Base-by-base conservation (phyloP, 2,329 filamentous ascomycete species). In the Geosmithia morbida region DNA sequence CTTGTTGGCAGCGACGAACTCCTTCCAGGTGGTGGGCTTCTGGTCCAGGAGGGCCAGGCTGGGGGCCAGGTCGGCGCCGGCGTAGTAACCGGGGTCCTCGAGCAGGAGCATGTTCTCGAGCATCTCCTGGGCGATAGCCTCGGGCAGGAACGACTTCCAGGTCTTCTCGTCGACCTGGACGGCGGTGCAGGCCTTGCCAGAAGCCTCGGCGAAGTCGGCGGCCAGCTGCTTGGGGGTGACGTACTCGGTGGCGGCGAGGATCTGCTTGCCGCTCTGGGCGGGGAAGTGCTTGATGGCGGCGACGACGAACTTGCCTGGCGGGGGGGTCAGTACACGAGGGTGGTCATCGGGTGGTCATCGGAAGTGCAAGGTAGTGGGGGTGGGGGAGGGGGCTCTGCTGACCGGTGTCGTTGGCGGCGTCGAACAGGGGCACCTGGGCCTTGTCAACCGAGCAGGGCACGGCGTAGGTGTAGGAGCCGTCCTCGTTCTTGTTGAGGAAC, bases 101-200 rank as follows among this genome's bases (percentile, higher is more conserved):
- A 69, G 50, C 7, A 70, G 55, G n/a, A 61, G 51, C 57, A 67
- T 61, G 48, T 67, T 70, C 56, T 70, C 66, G 13, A 65, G 48
- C 51, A 70, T 44, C 51, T 70, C 67, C 46, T 62, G 52, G 1
- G 58, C 57, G 7, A 58, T 30, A 3, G 51, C 11, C 1, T 52
- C 44, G 1, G 58, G 54, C 11, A 68, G 46, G 48, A 61, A 63
- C 1, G 58, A 56, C 51, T 64, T 63, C 51, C 62, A 71, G 1
- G 52, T 49, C 0, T 67, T 61, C 2, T 58, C 52, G 1, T 62
- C 50, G 3, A 67, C 49, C 37, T 64, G 54, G 3, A 51, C 51
- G 46, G 54, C 63, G 1, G 48, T 43, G 1, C 61, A 59, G 2
- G 55, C 57, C 51, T 60, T 62, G 48, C 64, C 65, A 2, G 55